Evolutionary conservation across 2,329 filamentous ascomycete genomes (phyloP), one percentile per base, ranked within the genome.

Genomic region (Colletotrichum sp.): DNA sequence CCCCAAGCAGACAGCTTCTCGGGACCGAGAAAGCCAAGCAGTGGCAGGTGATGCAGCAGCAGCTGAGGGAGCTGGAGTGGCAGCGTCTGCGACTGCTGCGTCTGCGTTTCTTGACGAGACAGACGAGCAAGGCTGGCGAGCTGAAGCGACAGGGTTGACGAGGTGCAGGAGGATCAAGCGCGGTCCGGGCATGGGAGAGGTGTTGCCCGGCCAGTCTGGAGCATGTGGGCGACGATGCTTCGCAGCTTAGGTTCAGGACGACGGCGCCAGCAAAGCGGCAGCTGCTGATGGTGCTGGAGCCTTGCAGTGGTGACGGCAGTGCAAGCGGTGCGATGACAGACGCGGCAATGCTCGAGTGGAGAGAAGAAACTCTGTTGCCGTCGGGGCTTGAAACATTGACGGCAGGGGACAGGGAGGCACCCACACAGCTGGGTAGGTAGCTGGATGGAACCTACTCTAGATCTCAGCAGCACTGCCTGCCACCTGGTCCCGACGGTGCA

Each of bases 121-220:
- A 49, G 57, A 29, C 8, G 34, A 59, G 29, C 27, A 49, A 13
- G 39, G 49, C 32, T 34, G 49, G 16, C 44, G 68, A 75, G 68
- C 49, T 65, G 72, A 71, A 39, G 25, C 59, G 36, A 25, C 68
- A 62, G 62, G 29, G n/a, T 71, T 66, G 61, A 27, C 57, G 64
- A 74, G 74, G 70, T 69, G 70, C 74, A 74, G 74, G 32, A 76
- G 74, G 74, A 74, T 74, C 70, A 76, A 76, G 74, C 74, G 74
- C 74, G 59, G 30, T 44, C 57, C 64, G 39, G 64, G 34, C 69
- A 22, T 9, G 32, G 44, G 29, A 49, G 39, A 65, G 22, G 61
- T 22, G 65, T 59, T 74, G 70, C 70, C 70, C 69, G 12, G 29
- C 44, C 74, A 59, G 8, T 62, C 44, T 49, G 64, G 27, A n/a